Evolutionary conservation across 257 asterid genomes (phyloP), one percentile per base, ranked within the genome.

Genomic region (Scutellaria barbata): DNA sequence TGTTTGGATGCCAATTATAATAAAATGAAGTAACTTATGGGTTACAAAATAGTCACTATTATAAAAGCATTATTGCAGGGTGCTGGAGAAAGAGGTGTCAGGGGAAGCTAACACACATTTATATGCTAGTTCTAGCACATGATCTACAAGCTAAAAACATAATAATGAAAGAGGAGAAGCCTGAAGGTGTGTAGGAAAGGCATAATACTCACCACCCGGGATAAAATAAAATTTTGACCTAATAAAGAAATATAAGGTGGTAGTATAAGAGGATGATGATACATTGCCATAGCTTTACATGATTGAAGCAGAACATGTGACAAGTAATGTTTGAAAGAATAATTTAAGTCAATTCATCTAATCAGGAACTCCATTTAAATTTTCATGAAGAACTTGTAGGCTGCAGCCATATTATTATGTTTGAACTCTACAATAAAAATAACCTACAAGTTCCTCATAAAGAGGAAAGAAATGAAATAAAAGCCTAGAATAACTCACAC

Each of bases 401-500:
- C n/a, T n/a, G 75, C 60, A 69, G 63, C 22, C 14, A 69, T 35
- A 47, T 10, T 61, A 17, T 45, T 35, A 55, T 17, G 63, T 45
- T 45, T 62, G 71, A 63, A 72, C 20, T 8, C 10, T 65, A 42
- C 20, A 60, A 47, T 10, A 47, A 57, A 61, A 33, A 7, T 18
- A 48, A 60, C 47, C 40, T 57, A 33, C 22, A 60, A 60, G 40
- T 55, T 33, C 46, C 54, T 10, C 22, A 18, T 7, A 43, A 12
- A 55, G 25, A 7, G 6, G 39, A 33, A 46, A 33, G 20, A 16
- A 20, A 63, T 63, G 56, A 42, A 47, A 52, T n/a, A 64, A 7
- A 56, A 37, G 52, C 18, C 67, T 42, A 72, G 20, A 58, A 66
- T 70, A 18, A 86, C 99, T 86, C 76, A 94, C 97, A 79, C 99